Conservation (phyloP, 495 filamentous ascomycete species). For the Penicilliopsis zonata region DNA sequence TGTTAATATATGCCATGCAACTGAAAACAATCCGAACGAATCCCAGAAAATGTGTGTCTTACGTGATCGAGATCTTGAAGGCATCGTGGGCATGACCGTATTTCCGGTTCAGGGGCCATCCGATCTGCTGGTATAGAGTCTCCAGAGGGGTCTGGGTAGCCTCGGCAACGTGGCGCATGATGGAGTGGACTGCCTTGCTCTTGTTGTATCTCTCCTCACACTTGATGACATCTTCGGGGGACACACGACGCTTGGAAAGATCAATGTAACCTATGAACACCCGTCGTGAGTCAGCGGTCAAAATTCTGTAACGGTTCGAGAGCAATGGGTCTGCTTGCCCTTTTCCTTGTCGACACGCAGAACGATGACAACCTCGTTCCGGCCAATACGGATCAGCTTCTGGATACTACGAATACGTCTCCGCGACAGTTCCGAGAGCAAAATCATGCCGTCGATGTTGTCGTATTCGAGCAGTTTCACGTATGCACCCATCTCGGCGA, state of each 20-base stretch:
- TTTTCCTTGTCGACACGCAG: conserved; percentile 98
- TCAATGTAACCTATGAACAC: conserved; percentile 73
- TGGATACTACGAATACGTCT: conserved; percentile 97
- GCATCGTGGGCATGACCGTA: conserved; percentile 95
- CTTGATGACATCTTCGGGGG: conserved; percentile 92
- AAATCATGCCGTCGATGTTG: conserved; percentile 99
- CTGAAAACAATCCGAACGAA: too few relatives aligned
- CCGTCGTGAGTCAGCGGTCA: conserved; percentile 15
- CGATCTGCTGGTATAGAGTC: conserved; percentile 83
- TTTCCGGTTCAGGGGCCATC: conserved; percentile 94
- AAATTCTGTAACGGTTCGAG: too few relatives aligned
- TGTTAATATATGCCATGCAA: not conserved
- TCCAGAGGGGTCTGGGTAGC: conserved; percentile 91
- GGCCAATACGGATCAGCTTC: conserved; percentile 93
- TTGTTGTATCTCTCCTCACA: conserved; percentile 99
- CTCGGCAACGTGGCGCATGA: conserved; percentile 96
- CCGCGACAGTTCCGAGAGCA: conserved; percentile 89
- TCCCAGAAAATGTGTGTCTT: too few relatives aligned
- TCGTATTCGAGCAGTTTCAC: conserved; percentile 99
- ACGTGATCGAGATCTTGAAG: conserved; percentile 98
- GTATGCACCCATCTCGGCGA: conserved; percentile 99
- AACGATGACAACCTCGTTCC: conserved; percentile 97
- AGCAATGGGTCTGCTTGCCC: conserved; percentile 42
- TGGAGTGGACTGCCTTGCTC: conserved; percentile 96
- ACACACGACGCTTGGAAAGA: conserved; percentile 94